A percentile compares a stretch with the other conserved stretches of the same genome.
These are phyloP conservation scores for Neoboletus magnificus DNA, from an alignment of 768 basidiomycete genomes.

Conservation along the genomic window DNA sequence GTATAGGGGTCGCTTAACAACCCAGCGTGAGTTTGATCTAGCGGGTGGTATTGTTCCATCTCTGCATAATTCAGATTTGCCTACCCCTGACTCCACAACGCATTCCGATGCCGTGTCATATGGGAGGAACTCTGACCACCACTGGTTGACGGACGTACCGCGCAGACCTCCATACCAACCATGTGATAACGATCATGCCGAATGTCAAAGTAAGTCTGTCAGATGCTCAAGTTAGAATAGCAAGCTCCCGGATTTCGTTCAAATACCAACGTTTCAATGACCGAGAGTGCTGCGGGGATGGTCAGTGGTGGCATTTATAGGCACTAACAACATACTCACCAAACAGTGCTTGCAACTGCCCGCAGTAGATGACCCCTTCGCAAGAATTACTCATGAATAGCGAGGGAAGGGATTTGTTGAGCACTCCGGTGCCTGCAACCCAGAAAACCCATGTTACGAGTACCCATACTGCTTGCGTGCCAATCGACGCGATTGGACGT, in stretches of 20 bases:
- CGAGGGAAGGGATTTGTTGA: constrained; percentile 48
- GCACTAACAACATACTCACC: constrained; percentile 33
- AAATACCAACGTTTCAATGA: constrained; percentile 49
- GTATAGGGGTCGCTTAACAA: background rate
- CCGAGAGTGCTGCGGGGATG: constrained; percentile 39
- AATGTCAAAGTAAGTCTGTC: constrained; percentile 44
- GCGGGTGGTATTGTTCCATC: background rate
- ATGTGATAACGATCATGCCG: constrained; percentile 46
- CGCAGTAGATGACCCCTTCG: constrained; percentile 46
- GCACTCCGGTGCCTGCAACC: constrained; percentile 51
- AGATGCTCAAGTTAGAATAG: constrained; percentile 8
- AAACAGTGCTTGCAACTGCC: constrained; percentile 52
- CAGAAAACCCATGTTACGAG: constrained; percentile 58
- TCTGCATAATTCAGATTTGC: constrained; percentile 5
- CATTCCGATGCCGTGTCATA: constrained; percentile 13
- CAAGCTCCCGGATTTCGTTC: background rate
- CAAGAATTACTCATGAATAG: constrained; percentile 43
- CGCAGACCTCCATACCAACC: constrained; percentile 53
- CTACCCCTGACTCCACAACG: constrained; percentile 1
- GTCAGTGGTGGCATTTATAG: background rate
- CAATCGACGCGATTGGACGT: constrained; percentile 52
- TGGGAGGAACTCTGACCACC: constrained; percentile 23
- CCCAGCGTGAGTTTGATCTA: background rate
- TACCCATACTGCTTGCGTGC: constrained; percentile 58
- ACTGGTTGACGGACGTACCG: constrained; percentile 35